Conservation (phyloP, 192 early-diverging fungal species). For the Entomortierella parvispora region DNA sequence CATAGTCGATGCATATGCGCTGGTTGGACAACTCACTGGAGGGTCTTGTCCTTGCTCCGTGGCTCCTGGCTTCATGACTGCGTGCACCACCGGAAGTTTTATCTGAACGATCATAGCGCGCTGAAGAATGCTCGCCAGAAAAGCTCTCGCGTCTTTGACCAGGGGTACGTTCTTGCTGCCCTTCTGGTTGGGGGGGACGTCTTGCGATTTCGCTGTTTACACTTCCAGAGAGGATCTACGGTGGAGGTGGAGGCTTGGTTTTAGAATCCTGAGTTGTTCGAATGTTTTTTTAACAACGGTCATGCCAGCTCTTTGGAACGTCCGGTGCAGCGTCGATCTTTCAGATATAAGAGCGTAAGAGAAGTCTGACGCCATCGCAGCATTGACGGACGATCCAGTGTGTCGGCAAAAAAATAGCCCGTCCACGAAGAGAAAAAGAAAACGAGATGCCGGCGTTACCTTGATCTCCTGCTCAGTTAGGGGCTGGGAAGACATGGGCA, state of each 20-base stretch:
- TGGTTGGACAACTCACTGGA: too few relatives aligned
- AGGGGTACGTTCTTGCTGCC: conserved; percentile 23
- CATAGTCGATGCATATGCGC: too few relatives aligned
- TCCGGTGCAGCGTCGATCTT: too few relatives aligned
- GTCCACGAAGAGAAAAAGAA: too few relatives aligned
- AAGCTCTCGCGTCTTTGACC: conserved; percentile 47
- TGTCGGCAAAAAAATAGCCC: too few relatives aligned
- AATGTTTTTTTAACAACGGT: too few relatives aligned
- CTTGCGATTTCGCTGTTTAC: conserved; percentile 51
- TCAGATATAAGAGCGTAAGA: too few relatives aligned
- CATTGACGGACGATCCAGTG: too few relatives aligned
- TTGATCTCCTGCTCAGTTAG: conserved; percentile 67
- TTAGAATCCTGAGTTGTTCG: too few relatives aligned
- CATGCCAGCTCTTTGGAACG: too few relatives aligned
- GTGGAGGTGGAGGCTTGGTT: not conserved
- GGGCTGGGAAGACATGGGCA: conserved; percentile 65
- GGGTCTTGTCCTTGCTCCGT: conserved; percentile 24
- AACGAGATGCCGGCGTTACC: too few relatives aligned
- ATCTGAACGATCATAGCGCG: conserved; percentile 45
- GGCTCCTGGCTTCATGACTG: conserved; percentile 28
- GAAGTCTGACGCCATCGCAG: too few relatives aligned
- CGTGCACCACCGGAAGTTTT: conserved; percentile 18
- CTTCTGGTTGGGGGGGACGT: conserved; percentile 33
- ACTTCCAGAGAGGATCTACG: conserved; percentile 42
- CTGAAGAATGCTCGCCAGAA: conserved; percentile 25